Evolutionary conservation across 2,329 filamentous ascomycete species (phyloP).

Genomic region (Ambrosiella cleistominuta): DNA sequence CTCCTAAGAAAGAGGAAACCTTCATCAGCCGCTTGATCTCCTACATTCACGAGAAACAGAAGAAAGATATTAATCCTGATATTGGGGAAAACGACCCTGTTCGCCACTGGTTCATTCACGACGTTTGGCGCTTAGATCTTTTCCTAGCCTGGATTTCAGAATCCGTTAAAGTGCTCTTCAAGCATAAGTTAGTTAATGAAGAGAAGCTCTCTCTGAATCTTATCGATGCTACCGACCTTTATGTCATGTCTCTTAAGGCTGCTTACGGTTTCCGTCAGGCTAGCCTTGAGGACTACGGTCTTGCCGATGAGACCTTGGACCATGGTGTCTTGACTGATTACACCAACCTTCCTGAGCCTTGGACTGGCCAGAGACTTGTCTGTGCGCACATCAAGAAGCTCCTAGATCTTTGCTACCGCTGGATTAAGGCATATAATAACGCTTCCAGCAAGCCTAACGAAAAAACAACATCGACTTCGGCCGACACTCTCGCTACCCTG

Average conservation of each 20-base stretch:
- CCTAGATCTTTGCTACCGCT: slow-evolving; percentile 38
- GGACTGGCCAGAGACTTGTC: slow-evolving; percentile 57
- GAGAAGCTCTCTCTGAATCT: slow-evolving; percentile 36
- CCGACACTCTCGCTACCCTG: slow-evolving; percentile 26
- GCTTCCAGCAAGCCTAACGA: slow-evolving; percentile 19
- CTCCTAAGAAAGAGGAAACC: slow-evolving; percentile 31
- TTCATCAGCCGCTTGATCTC: slow-evolving; percentile 45
- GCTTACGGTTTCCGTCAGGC: slow-evolving; percentile 54
- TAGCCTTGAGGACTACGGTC: slow-evolving; percentile 54
- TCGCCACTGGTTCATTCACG: slow-evolving; percentile 72
- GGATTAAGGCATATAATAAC: slow-evolving; percentile 31
- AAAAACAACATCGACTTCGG: slow-evolving; percentile 19
- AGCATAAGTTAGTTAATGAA: slow-evolving; percentile 40
- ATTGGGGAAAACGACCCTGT: slow-evolving; percentile 60
- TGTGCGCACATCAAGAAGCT: slow-evolving; percentile 45
- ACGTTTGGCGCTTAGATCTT: slow-evolving; percentile 53
- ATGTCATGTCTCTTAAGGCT: slow-evolving; percentile 40
- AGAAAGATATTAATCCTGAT: slow-evolving; percentile 45
- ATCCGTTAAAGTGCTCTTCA: slow-evolving; percentile 55
- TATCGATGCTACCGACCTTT: slow-evolving; percentile 48
- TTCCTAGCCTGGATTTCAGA: slow-evolving; percentile 66
- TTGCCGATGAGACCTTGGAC: slow-evolving; percentile 47
- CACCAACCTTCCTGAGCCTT: slow-evolving; percentile 57
- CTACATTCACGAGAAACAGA: slow-evolving; percentile 59
- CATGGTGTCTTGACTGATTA: slow-evolving; percentile 49